These are phyloP conservation scores for Paecilomyces niveus DNA, from an alignment of 2,329 filamentous ascomycete genomes.

Conservation along the genomic window DNA sequence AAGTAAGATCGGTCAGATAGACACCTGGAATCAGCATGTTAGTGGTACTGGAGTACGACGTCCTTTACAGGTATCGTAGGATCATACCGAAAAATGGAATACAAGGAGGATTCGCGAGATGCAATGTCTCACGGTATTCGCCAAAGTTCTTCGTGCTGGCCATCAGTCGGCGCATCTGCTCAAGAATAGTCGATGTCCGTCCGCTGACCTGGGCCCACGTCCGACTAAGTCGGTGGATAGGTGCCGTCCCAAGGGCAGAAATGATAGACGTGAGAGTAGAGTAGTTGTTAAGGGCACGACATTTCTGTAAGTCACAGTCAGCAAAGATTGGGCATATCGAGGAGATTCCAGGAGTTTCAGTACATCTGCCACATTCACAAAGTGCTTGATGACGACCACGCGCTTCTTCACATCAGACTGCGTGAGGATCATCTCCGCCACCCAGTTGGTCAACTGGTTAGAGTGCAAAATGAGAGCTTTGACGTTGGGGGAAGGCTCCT, in stretches of 20 bases:
- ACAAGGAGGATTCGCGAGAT: constrained; percentile 89
- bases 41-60: not conserved
- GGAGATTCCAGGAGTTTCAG: constrained; percentile 4
- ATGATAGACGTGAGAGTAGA: constrained; percentile 97
- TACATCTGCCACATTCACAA: constrained; percentile 92
- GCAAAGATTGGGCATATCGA: not conserved
- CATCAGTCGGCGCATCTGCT: constrained; percentile 92
- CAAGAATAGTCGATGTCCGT: constrained; percentile 70
- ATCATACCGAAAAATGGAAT: constrained; percentile 90
- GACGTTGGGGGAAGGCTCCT: constrained; percentile 82
- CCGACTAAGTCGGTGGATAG: constrained; percentile 84
- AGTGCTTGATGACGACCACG: constrained; percentile 97
- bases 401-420: constrained; percentile 93
- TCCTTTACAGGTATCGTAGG: not conserved
- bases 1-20: constrained; percentile 93
- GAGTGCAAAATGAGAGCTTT: constrained; percentile 96
- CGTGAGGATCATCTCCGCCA: constrained; percentile 95
- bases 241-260: constrained; percentile 86
- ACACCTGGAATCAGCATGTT: constrained; percentile 54
- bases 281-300: constrained; percentile 87
- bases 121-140: constrained; percentile 88
- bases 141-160: constrained; percentile 97
- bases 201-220: constrained; percentile 93
- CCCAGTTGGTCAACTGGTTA: constrained; percentile 98
- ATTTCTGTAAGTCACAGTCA: constrained; percentile 59